These are phyloP conservation scores for Aureobasidium zeae DNA, from an alignment of 2,329 filamentous ascomycete genomes.

Conservation along the genomic window DNA sequence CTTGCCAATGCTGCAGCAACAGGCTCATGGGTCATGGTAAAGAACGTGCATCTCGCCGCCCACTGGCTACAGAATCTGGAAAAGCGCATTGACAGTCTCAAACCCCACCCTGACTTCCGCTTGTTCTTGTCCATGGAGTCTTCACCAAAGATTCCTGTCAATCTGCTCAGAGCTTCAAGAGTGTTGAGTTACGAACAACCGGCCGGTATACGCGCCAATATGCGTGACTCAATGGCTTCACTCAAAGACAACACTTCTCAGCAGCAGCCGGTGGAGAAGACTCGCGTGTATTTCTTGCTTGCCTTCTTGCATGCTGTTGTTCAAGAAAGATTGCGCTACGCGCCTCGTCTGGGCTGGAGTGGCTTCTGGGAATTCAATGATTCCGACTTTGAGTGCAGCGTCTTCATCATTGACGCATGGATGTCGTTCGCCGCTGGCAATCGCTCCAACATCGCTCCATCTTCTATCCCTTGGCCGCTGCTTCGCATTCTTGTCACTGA, in stretches of 20 bases:
- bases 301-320: constrained; percentile 94
- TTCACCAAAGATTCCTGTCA: constrained; percentile 93
- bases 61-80: constrained; percentile 95
- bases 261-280: constrained; percentile 73
- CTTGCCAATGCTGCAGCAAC: constrained; percentile 85
- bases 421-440: constrained; percentile 72
- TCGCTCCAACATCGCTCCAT: constrained; percentile 84
- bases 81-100: constrained; percentile 91
- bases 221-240: constrained; percentile 91
- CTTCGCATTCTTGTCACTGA: constrained; percentile 82
- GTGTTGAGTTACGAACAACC: constrained; percentile 98
- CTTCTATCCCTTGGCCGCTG: constrained; percentile 95
- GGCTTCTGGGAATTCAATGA: constrained; percentile 99
- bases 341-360: constrained; percentile 91
- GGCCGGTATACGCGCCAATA: constrained; percentile 90
- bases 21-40: constrained; percentile 93
- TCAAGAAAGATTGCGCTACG: constrained; percentile 89
- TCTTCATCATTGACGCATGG: constrained; percentile 93
- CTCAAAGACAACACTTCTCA: constrained; percentile 39
- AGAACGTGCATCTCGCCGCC: constrained; percentile 95
- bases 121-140: constrained; percentile 98
- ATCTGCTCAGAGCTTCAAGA: constrained; percentile 81
- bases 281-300: constrained; percentile 78
- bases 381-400: constrained; percentile 94
- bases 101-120: constrained; percentile 85